Base-by-base conservation (phyloP, 1,139 yeast species). In the Suhomyces maxii region DNA sequence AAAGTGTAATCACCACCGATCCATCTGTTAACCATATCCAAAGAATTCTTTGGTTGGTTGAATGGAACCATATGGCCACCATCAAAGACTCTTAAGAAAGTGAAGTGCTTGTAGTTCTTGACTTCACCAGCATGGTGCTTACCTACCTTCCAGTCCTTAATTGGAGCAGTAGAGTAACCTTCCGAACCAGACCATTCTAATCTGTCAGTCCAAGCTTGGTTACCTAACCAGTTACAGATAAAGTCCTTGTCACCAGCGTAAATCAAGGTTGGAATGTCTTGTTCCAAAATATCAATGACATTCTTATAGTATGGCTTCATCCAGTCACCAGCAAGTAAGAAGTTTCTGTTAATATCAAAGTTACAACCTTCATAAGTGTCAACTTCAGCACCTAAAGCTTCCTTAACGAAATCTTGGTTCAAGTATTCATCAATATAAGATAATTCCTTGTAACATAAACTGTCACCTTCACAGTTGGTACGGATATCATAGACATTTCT, bases 401-500 rank as follows among this genome's bases (percentile, higher is more conserved):
- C 82, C 72, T 84, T 85, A 46, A 87, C 93, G 46, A 70, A 73
- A 23, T 79, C 83, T 63, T 73, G 76, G 75, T 88, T 88, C 71
- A 88, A 72, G 71, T 83, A 88, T 45, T 78, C 68, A 52, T 82
- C 86, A 57, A 87, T 80, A 71, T 80, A 82, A 51, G 77, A 80
- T 67, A 86, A 73, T 39, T 79, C 86, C 37, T 77, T 76, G 77
- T 93, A 93, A 70, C 99, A 93, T 58, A 91, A 78, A 49, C 57
- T 59, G 44, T 76, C 69, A 36, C 83, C 82, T 60, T 86, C 91
- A 69, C 99, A 93, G 68, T 80, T 79, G 60, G 82, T 83, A 69
- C 99, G 84, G 57, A 93, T 87, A 63, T 93, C 99, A 67, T 93
- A 93, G 44, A 90, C 96, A 63, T 93, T 91, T 68, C 86, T 83